A percentile compares a stretch with the other conserved stretches of the same genome.
phyloP scores from a whole-genome alignment of 257 asterid species.

The Nicotiana attenuata region DNA sequence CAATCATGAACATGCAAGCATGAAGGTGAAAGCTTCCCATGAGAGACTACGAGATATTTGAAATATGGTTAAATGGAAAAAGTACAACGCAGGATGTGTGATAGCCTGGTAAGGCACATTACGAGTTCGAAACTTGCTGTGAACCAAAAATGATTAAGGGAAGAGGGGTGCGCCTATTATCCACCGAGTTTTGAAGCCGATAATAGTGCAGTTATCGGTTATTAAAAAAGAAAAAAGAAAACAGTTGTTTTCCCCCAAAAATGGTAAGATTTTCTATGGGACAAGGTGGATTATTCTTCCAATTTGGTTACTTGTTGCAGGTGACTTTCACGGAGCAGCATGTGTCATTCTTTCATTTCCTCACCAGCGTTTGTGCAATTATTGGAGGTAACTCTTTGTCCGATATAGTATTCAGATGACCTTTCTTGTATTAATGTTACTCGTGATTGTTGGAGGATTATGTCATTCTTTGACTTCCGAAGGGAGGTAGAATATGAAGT shows the following conservation, averaged over 20 bases:
- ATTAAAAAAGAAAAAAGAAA: neutral
- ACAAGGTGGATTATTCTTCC: neutral
- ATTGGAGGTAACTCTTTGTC: constrained; percentile 66
- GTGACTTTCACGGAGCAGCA: constrained; percentile 87
- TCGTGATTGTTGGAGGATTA: neutral
- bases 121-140: neutral
- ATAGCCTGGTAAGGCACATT: neutral
- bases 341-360: constrained; percentile 80
- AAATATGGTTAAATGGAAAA: neutral
- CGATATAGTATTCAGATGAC: neutral
- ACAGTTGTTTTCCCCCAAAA: too few relatives aligned
- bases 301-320: constrained; percentile 34
- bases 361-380: constrained; percentile 90
- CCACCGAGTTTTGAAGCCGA: neutral
- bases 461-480: neutral
- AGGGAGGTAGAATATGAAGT: neutral
- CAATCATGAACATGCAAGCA: neutral
- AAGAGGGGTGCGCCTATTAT: neutral
- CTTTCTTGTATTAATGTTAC: neutral
- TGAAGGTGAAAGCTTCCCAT: neutral
- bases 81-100: neutral
- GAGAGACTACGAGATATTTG: neutral
- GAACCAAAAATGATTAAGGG: neutral
- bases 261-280: neutral
- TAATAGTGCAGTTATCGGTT: neutral